Conservation (phyloP, 2,329 filamentous ascomycete genomes). For the Cladosporium sp. region DNA sequence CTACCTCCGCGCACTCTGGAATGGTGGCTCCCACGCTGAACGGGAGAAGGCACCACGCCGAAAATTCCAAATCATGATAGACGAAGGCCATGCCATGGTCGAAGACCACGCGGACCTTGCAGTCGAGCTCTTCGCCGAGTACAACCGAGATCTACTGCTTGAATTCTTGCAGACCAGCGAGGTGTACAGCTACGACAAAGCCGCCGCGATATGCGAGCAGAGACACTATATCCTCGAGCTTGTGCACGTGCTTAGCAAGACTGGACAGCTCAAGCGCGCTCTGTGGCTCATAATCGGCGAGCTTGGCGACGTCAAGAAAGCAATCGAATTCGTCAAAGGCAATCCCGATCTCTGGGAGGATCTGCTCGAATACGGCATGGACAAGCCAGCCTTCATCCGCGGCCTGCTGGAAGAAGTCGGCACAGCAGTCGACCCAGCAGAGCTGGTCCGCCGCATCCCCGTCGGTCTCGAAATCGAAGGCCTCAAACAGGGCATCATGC, state of each 20-base stretch:
- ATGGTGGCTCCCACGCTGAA: slow-evolving; percentile 44
- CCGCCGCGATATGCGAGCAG: slow-evolving; percentile 72
- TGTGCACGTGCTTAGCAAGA: slow-evolving; percentile 92
- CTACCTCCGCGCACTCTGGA: slow-evolving; percentile 85
- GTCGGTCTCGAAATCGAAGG: slow-evolving; percentile 91
- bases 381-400: slow-evolving; percentile 91
- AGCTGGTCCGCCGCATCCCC: slow-evolving; percentile 83
- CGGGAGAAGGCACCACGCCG: slow-evolving; percentile 23
- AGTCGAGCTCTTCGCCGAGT: slow-evolving; percentile 79
- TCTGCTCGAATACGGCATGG: slow-evolving; percentile 92
- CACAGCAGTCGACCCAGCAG: slow-evolving; percentile 88
- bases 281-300: slow-evolving; percentile 90
- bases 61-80: slow-evolving; percentile 31
- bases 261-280: slow-evolving; percentile 86
- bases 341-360: slow-evolving; percentile 95
- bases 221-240: slow-evolving; percentile 83
- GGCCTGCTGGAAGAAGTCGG: slow-evolving; percentile 90
- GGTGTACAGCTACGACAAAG: slow-evolving; percentile 80
- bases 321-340: slow-evolving; percentile 90
- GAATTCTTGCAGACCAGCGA: slow-evolving; percentile 78
- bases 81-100: slow-evolving; percentile 65
- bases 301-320: slow-evolving; percentile 85
- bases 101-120: slow-evolving; percentile 82
- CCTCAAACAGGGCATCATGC: slow-evolving; percentile 77
- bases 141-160: slow-evolving; percentile 76